phyloP scores from a whole-genome alignment of 352 stramenopile genomes.

The Phytophthora quininea region DNA sequence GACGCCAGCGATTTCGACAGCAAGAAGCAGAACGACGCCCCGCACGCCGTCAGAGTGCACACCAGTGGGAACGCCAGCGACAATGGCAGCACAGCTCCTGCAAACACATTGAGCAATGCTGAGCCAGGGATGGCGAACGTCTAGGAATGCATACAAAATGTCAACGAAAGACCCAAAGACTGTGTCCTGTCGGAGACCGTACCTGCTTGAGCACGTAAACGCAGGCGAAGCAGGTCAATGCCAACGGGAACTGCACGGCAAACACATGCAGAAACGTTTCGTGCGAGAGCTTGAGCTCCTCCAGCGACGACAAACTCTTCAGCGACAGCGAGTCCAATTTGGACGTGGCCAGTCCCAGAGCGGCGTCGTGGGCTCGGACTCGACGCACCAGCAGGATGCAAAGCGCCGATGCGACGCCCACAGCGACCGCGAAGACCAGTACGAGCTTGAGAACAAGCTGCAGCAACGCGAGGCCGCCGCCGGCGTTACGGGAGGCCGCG shows the following conservation, averaged over 20 bases:
- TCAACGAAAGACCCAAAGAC: slow-evolving; percentile 1
- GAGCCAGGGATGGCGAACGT: slow-evolving; percentile 86
- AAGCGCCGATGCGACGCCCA: slow-evolving; percentile 41
- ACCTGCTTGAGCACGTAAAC: slow-evolving; percentile 88
- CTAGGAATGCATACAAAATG: slow-evolving; percentile 32
- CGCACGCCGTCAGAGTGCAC: slow-evolving; percentile 64
- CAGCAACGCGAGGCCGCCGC: slow-evolving; percentile 25
- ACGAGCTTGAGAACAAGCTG: slow-evolving; percentile 42
- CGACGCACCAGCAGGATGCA: slow-evolving; percentile 48
- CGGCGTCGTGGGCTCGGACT: slow-evolving; percentile 54
- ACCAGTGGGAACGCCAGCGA: slow-evolving; percentile 73
- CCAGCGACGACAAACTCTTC: slow-evolving; percentile 64
- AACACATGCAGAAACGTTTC: slow-evolving; percentile 68
- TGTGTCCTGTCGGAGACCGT: slow-evolving; percentile 8
- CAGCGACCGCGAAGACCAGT: slow-evolving; percentile 46
- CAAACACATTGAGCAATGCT: slow-evolving; percentile 77
- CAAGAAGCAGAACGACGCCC: slow-evolving; percentile 75
- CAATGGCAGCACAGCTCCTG: slow-evolving; percentile 67
- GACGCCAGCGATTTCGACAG: slow-evolving; percentile 70
- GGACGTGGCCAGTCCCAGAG: slow-evolving; percentile 43
- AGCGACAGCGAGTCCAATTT: slow-evolving; percentile 62
- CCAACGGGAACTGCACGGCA: slow-evolving; percentile 60
- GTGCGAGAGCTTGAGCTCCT: slow-evolving; percentile 65
- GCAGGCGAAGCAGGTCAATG: slow-evolving; percentile 69
- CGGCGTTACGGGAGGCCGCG: background rate